Conservation (phyloP, 805 yeast species). For the Ogataea methylovora region DNA sequence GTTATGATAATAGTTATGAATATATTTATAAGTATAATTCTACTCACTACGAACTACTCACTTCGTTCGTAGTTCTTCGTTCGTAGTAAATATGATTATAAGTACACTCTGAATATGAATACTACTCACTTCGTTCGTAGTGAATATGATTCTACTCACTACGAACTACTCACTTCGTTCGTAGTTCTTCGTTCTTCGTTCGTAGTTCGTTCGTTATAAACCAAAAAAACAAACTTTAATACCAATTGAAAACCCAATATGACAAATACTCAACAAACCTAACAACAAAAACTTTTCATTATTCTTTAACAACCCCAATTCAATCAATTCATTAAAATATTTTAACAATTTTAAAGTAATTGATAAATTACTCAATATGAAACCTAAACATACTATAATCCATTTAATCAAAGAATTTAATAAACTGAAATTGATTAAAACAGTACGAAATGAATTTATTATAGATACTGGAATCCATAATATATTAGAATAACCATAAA, state of each 20-base stretch:
- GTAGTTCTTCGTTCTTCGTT: no score
- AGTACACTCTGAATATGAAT: no score
- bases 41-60: no score
- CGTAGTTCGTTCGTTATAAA: no score
- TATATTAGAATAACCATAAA: conserved; percentile 79
- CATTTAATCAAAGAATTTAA: conserved; percentile 48
- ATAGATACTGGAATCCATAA: conserved; percentile 83
- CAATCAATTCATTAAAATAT: conserved; percentile 27
- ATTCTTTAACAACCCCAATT: conserved; percentile 1
- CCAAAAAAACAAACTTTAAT: conserved; percentile 61
- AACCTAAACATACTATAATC: conserved; percentile 54
- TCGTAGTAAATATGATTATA: no score
- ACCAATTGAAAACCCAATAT: conserved; percentile 50
- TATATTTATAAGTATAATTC: no score
- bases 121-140: no score
- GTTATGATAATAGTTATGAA: no score
- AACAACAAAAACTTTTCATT: conserved; percentile 23
- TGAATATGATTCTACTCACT: no score
- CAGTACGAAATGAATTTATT: conserved; percentile 48
- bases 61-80: no score
- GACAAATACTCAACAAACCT: conserved; percentile 37
- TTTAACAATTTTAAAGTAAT: conserved; percentile 39
- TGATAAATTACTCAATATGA: conserved; percentile 50
- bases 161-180: no score
- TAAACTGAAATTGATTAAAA: conserved; percentile 30